Evolutionary conservation across 306 rosid species (phyloP).

Genomic region (Acmispon strigosus): DNA sequence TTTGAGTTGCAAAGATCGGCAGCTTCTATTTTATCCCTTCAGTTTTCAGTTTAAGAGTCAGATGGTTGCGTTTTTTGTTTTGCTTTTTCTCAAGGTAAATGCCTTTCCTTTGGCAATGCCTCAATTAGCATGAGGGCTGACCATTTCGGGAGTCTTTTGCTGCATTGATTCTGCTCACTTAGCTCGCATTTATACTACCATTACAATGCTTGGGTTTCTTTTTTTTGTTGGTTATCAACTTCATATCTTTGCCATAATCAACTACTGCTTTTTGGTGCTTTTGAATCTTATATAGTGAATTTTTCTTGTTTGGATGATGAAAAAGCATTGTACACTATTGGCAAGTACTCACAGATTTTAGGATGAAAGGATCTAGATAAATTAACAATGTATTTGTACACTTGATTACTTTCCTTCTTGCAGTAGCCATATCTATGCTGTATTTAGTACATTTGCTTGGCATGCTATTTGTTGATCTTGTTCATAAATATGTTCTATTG

Average conservation of each 20-base stretch:
- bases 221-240: background rate
- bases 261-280: background rate
- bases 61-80: background rate
- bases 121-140: background rate
- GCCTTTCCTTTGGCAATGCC: background rate
- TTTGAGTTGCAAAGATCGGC: background rate
- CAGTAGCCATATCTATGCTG: background rate
- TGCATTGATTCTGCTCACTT: background rate
- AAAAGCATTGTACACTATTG: background rate
- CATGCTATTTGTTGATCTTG: background rate
- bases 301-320: background rate
- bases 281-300: background rate
- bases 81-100: background rate
- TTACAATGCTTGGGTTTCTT: background rate
- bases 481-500: background rate
- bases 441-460: background rate
- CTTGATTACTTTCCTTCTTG: background rate
- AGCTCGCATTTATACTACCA: background rate
- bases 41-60: background rate
- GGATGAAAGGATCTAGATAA: background rate
- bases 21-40: background rate
- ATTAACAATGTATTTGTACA: background rate
- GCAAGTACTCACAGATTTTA: background rate
- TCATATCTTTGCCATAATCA: background rate
- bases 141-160: background rate